phyloP scores from a whole-genome alignment of 2,329 filamentous ascomycete genomes.

The Grosmannia serpens region DNA sequence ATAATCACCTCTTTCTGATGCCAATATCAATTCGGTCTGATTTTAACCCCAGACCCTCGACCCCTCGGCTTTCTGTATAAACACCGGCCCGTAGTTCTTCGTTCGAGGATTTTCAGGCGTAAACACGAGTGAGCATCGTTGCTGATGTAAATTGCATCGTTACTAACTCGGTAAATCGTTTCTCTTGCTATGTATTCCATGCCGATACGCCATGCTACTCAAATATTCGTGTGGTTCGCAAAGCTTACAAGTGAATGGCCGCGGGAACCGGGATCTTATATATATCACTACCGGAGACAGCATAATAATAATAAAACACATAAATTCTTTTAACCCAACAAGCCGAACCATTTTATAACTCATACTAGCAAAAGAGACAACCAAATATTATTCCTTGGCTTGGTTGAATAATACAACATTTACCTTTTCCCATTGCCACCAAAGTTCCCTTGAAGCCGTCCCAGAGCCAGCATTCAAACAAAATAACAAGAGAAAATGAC shows the following conservation, averaged over 20 bases:
- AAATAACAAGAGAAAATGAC: background rate
- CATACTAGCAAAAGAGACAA: background rate
- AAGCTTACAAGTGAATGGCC: background rate
- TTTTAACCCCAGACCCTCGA: too few relatives aligned
- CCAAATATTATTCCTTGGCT: slow-evolving; percentile 6
- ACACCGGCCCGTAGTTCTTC: too few relatives aligned
- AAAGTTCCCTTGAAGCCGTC: slow-evolving; percentile 7
- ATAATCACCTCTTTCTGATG: too few relatives aligned
- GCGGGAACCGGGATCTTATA: background rate
- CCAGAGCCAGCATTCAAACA: slow-evolving; percentile 4
- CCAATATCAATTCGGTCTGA: too few relatives aligned
- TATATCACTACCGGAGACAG: background rate
- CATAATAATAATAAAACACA: background rate
- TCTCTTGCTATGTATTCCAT: too few relatives aligned
- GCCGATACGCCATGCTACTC: too few relatives aligned
- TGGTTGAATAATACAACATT: slow-evolving; percentile 4
- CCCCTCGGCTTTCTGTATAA: too few relatives aligned
- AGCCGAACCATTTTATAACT: background rate
- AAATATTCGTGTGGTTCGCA: too few relatives aligned
- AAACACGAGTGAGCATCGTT: too few relatives aligned
- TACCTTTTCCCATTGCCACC: slow-evolving; percentile 10
- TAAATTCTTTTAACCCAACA: background rate
- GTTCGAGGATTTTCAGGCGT: too few relatives aligned
- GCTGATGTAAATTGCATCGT: too few relatives aligned
- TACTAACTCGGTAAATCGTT: too few relatives aligned